phyloP scores from a whole-genome alignment of 116 monocot genomes.

The Posidonia oceanica region DNA sequence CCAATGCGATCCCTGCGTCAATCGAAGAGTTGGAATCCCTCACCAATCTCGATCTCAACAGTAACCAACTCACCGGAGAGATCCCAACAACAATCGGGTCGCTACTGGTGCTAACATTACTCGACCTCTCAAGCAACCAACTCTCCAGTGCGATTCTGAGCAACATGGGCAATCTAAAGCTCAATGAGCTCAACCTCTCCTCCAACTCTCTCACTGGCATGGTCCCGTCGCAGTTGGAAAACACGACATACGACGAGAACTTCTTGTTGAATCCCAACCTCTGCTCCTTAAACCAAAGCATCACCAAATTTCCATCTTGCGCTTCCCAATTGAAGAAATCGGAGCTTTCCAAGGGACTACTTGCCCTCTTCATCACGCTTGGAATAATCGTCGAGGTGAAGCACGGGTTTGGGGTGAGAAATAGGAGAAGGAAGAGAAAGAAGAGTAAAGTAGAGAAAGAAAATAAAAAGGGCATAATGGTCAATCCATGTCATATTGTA shows the following conservation, averaged over 20 bases:
- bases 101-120: conserved; percentile 22
- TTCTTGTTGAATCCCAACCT: conserved; percentile 62
- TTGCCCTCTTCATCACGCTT: conserved; percentile 23
- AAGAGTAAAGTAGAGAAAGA: too few relatives aligned
- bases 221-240: conserved; percentile 42
- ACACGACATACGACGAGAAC: conserved; percentile 33
- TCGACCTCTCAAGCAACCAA: conserved; percentile 69
- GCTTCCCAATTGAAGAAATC: background rate
- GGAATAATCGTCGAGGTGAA: conserved; percentile 14
- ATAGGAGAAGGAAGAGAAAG: too few relatives aligned
- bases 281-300: conserved; percentile 25
- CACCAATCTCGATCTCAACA: conserved; percentile 42
- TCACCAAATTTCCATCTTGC: conserved; percentile 24
- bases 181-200: conserved; percentile 57
- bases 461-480: too few relatives aligned
- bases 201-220: conserved; percentile 58
- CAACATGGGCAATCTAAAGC: conserved; percentile 17
- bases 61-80: conserved; percentile 41
- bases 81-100: conserved; percentile 51
- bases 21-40: conserved; percentile 22
- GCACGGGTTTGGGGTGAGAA: too few relatives aligned
- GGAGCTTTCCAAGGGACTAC: conserved; percentile 9
- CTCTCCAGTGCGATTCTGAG: conserved; percentile 48
- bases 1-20: conserved; percentile 39
- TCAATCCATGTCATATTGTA: too few relatives aligned